phyloP scores from a whole-genome alignment of 1,139 yeast species.

The Blastobotrys persicus region DNA sequence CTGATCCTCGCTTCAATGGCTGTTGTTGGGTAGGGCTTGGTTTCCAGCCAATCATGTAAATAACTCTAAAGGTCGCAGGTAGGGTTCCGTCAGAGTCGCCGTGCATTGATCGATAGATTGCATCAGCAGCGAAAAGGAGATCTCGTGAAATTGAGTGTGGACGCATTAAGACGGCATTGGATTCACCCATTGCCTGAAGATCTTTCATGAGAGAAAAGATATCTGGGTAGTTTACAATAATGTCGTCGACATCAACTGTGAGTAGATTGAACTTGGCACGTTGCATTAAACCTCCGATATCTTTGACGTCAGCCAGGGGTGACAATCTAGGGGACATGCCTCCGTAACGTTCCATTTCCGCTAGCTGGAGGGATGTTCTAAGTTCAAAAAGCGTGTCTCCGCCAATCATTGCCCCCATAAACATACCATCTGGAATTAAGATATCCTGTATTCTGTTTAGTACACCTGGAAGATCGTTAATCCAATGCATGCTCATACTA shows the following conservation, averaged over 20 bases:
- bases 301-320: slow-evolving; percentile 76
- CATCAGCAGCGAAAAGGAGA: slow-evolving; percentile 68
- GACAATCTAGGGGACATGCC: slow-evolving; percentile 79
- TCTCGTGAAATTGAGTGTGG: slow-evolving; percentile 60
- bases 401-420: slow-evolving; percentile 80
- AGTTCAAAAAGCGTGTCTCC: slow-evolving; percentile 82
- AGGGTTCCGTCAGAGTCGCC: slow-evolving; percentile 53
- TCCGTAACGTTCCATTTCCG: slow-evolving; percentile 76
- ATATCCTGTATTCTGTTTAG: slow-evolving; percentile 57
- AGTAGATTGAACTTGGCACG: slow-evolving; percentile 76
- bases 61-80: slow-evolving; percentile 65
- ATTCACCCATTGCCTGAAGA: slow-evolving; percentile 81
- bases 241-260: slow-evolving; percentile 82
- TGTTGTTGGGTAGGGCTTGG: slow-evolving; percentile 65
- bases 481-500: slow-evolving; percentile 78
- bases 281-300: slow-evolving; percentile 69
- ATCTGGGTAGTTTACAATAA: slow-evolving; percentile 80
- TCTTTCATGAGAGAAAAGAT: slow-evolving; percentile 65
- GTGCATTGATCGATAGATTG: slow-evolving; percentile 68
- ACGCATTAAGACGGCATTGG: slow-evolving; percentile 63
- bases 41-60: slow-evolving; percentile 90
- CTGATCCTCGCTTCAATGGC: slow-evolving; percentile 72
- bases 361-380: slow-evolving; percentile 74
- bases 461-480: slow-evolving; percentile 71
- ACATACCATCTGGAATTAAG: slow-evolving; percentile 76